A percentile compares a stretch with the other conserved stretches of the same genome.
These are phyloP conservation scores for Salix dunnii DNA, from an alignment of 345 rosid species.

Conservation along the genomic window DNA sequence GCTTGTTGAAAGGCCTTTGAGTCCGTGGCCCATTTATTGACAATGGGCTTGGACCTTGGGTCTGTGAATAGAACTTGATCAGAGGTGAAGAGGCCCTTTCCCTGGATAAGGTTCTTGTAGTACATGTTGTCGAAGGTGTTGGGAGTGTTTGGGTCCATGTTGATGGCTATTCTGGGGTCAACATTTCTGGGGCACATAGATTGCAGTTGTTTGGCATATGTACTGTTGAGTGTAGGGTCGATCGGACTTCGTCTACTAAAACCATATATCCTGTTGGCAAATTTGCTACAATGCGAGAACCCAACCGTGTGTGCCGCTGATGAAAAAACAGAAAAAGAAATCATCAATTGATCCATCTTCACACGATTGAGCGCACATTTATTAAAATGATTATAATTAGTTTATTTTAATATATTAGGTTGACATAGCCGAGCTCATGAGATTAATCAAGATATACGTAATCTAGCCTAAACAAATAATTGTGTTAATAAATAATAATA, in stretches of 20 bases:
- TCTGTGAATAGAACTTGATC: conserved; percentile 71
- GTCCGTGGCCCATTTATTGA: conserved; percentile 45
- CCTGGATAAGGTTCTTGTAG: conserved; percentile 63
- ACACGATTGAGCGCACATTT: too few relatives aligned
- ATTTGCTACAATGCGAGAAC: conserved; percentile 66
- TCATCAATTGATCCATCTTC: neutral
- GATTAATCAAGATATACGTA: too few relatives aligned
- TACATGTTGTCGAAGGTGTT: conserved; percentile 73
- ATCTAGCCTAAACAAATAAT: too few relatives aligned
- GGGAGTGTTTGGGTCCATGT: conserved; percentile 78
- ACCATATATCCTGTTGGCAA: conserved; percentile 59
- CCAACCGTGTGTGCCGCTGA: conserved; percentile 78
- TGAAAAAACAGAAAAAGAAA: neutral
- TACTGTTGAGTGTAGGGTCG: conserved; percentile 47
- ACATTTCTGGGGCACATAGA: conserved; percentile 62
- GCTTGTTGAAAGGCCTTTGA: conserved; percentile 57
- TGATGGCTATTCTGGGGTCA: conserved; percentile 67
- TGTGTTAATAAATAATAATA: too few relatives aligned
- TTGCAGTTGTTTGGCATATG: conserved; percentile 54
- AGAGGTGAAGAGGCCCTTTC: conserved; percentile 65
- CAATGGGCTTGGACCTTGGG: conserved; percentile 53
- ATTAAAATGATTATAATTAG: too few relatives aligned
- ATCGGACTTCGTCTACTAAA: conserved; percentile 9
- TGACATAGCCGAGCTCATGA: too few relatives aligned
- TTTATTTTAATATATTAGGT: too few relatives aligned